Conservation (phyloP, 192 early-diverging fungal species). For the Neocallimastix lanati region DNA sequence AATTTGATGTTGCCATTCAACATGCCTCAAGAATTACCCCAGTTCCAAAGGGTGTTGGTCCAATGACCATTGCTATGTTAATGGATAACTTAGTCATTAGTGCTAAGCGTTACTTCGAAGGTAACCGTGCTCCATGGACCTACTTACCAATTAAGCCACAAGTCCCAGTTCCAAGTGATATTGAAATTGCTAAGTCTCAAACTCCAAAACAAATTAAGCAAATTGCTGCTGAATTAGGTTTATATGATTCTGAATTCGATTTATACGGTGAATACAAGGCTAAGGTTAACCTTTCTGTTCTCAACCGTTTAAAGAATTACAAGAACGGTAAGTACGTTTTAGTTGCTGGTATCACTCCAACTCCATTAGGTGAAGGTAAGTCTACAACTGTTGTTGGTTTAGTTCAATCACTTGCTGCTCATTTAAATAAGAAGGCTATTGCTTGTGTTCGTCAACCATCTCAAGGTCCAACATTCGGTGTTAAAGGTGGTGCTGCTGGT, state of each 20-base stretch:
- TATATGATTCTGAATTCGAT: slow-evolving; percentile 59
- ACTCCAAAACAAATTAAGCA: slow-evolving; percentile 63
- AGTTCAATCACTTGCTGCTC: slow-evolving; percentile 86
- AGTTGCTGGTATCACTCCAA: slow-evolving; percentile 94
- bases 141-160: slow-evolving; percentile 47
- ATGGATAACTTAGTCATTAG: slow-evolving; percentile 70
- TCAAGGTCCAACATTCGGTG: slow-evolving; percentile 96
- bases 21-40: slow-evolving; percentile 77
- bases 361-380: slow-evolving; percentile 96
- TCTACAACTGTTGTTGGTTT: slow-evolving; percentile 94
- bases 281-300: slow-evolving; percentile 65
- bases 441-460: slow-evolving; percentile 98
- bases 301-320: slow-evolving; percentile 62
- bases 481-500: slow-evolving; percentile 96
- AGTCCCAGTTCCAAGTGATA: slow-evolving; percentile 80
- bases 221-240: slow-evolving; percentile 69
- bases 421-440: slow-evolving; percentile 68
- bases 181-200: slow-evolving; percentile 82
- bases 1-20: slow-evolving; percentile 45
- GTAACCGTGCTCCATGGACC: slow-evolving; percentile 5
- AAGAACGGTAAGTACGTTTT: slow-evolving; percentile 82
- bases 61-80: slow-evolving; percentile 98
- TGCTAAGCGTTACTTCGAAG: slow-evolving; percentile 49
- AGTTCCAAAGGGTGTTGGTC: slow-evolving; percentile 89
- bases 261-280: slow-evolving; percentile 76